Base-by-base conservation (phyloP, 768 basidiomycete genomes). In the Lactifluus hygrophoroides region DNA sequence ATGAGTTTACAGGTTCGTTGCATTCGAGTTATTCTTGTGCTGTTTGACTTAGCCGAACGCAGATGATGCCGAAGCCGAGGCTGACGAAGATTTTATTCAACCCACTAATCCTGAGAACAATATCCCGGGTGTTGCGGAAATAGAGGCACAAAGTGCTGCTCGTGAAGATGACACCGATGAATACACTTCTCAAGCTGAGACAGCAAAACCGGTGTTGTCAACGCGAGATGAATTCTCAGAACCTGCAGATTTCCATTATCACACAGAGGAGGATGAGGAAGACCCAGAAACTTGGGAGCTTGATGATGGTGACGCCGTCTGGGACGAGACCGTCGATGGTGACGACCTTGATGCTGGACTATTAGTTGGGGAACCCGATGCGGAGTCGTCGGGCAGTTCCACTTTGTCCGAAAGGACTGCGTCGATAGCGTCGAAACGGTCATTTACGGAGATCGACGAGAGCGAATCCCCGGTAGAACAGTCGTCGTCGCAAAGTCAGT, bases 241-340 rank as follows among this genome's bases (percentile, higher is more conserved):
- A 38, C 17, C 21, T 7, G 38, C 19, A 13, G 16, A 37, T n/a
- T 19, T 21, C 30, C 19, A 27, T 43, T 25, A 49, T n/a, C 53
- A n/a, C 17, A 27, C 53, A 3, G 53, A 49, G 17, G 54, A 51
- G 5, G 54, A 55, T 5, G 58, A 60, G 11, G 58, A 60, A 2
- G 55, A 60, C 19, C 42, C 54, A 37, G 59, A 60, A 23, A 47
- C 28, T 51, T 60, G 59, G 59, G 59, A 60, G 13, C 59, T 60
- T 38, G 59, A 60, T 51, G 59, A 60, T 9, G 49, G 54, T 49
- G 37, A 51, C 28, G 49, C n/a, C 25, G 43, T 19, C n/a, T 56
- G 59, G 54, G 59, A 60, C 6, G 59, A 51, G 13, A 16, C 49
- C 11, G 21, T 51, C 17, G 58, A 51, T 19, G 54, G 54, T 28